Evolutionary conservation across 1,284 basidiomycete species (phyloP), one percentile per base, ranked within the genome.

Genomic region (Pseudozyma hubeiensis): DNA sequence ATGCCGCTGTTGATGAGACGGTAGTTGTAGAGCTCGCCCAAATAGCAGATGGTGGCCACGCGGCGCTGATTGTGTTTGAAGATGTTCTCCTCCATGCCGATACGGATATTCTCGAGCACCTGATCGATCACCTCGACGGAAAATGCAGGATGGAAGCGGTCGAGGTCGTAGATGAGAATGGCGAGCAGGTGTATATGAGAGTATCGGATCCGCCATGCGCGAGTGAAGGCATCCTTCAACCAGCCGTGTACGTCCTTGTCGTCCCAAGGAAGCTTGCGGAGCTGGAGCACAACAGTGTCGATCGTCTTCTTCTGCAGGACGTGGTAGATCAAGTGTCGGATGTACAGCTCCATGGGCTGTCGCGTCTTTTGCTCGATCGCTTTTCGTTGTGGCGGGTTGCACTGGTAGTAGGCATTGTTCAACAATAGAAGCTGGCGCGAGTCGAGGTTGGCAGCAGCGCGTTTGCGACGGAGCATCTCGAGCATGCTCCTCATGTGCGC

Each of bases 361-460:
- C 94, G 90, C 72, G 92, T 88, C 83, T 97, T 95, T 67, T 92
- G 90, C 78, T 92, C 89, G 40, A 91, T 89, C 0, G 93, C 92
- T 0, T 91, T 89, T 57, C 97, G 90, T 79, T 98, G 94, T 0
- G 97, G 97, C 3, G 97, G 97, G 81, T 99, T 97, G 85, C 95
- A 97, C 91, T 98, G 94, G 84, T 98, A 99, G 85, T 98, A 99
- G 0, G 97, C 97, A 83, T 99, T 99, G 85, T 99, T 97, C 34
- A 99, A 89, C 75, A 98, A 86, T 31, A 98, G 88, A 5, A 91
- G 87, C 79, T 97, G 93, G 11, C 94, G 88, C 80, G 93, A 91
- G 85, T 99, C 95, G 43, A 99, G 89, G 81, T 98, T 93, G 73
- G 93, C 91, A 85, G 93, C 89, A 57, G 88, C 91, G 86, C 97